A percentile compares a stretch with the other conserved stretches of the same genome.
Evolutionary conservation across 129 eudicot species (phyloP).

Genomic region (Chrysanthemum lavandulifolium): DNA sequence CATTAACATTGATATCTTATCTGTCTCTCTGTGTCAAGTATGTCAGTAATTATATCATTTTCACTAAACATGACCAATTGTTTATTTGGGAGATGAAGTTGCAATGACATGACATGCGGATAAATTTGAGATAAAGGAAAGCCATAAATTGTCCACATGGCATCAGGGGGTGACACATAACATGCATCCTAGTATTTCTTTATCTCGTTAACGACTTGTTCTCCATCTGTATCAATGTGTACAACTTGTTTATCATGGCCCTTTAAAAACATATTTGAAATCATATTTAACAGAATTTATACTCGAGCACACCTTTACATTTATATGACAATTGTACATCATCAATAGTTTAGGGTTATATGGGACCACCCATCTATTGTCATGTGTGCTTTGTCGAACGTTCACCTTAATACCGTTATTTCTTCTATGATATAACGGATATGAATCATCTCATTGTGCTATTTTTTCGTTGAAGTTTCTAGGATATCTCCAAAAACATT

Average conservation of each 20-base stretch:
- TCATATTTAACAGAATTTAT: background rate
- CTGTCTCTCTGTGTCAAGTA: background rate
- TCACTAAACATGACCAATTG: background rate
- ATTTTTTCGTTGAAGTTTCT: no score
- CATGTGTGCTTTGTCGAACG: background rate
- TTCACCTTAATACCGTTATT: no score
- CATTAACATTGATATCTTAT: background rate
- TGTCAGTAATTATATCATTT: background rate
- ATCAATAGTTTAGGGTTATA: constrained; percentile 3
- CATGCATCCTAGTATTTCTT: constrained; percentile 3
- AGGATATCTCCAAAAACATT: no score
- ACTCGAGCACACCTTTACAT: background rate
- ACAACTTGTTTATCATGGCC: background rate
- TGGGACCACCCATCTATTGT: constrained; percentile 13
- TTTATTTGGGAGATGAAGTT: background rate
- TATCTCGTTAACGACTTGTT: background rate
- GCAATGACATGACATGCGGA: constrained; percentile 4
- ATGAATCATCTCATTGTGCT: no score
- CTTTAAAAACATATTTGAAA: background rate
- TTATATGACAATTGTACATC: background rate
- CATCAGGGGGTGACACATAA: background rate
- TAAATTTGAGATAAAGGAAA: background rate
- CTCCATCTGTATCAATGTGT: background rate
- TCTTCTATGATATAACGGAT: no score
- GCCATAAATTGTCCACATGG: background rate